Evolutionary conservation across 148 eudicot genomes (phyloP).

Genomic region (Mesembryanthemum crystallinum): DNA sequence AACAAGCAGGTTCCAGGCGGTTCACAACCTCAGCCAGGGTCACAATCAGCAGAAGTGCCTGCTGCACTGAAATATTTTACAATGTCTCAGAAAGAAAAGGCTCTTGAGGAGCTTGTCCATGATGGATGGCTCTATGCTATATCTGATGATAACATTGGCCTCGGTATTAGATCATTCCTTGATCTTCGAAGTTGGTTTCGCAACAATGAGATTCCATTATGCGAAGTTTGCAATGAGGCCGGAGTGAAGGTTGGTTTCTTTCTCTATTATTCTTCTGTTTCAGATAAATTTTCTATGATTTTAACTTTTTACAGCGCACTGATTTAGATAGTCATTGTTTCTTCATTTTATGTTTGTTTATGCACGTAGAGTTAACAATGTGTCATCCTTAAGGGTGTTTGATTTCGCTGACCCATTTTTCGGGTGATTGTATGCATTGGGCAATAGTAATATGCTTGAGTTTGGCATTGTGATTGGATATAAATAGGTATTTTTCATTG

Average conservation of each 20-base stretch:
- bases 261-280: neutral
- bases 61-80: conserved; percentile 78
- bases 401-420: neutral
- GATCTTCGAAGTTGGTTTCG: conserved; percentile 97
- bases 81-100: conserved; percentile 84
- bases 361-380: neutral
- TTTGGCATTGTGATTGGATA: neutral
- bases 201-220: conserved; percentile 67
- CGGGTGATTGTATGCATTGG: too few relatives aligned
- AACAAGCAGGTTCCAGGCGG: conserved; percentile 45
- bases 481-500: neutral
- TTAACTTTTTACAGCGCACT: neutral
- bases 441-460: too few relatives aligned
- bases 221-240: conserved; percentile 95
- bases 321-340: neutral
- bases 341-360: neutral
- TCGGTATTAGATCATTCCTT: conserved; percentile 89
- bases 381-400: neutral
- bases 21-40: conserved; percentile 35
- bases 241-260: conserved; percentile 64
- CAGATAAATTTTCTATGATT: neutral
- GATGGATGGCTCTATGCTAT: conserved; percentile 78
- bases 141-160: conserved; percentile 66
- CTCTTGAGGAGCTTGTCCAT: conserved; percentile 63
- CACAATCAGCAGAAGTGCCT: conserved; percentile 57